Base-by-base conservation (phyloP, 257 asterid species). In the Plantago ovata region DNA sequence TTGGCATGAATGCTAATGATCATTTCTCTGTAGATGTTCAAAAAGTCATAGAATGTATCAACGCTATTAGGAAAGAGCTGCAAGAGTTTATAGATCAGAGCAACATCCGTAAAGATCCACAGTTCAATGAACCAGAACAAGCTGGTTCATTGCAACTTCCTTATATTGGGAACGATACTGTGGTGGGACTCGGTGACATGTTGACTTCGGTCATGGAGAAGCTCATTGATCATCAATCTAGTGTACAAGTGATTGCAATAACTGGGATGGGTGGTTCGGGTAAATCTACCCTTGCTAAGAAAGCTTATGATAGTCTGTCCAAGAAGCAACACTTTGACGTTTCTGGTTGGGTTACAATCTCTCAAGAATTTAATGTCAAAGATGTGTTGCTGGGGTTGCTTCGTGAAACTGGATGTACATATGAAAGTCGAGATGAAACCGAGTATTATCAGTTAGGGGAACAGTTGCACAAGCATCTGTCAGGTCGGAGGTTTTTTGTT, bases 201-300 rank as follows among this genome's bases (percentile, higher is more conserved):
- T 20, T 20, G 54, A 20, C 5, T 20, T 19, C 33, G 15, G 23
- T 48, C 2, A 19, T 20, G 54, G 54, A 48, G 32, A 48, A 21
- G 10, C 24, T 48, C 5, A 20, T 7, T 48, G 33, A 7, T 7
- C 33, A 14, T 0, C 9, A 20, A 19, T 48, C 33, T 48, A 48
- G 23, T 21, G 28, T 48, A 3, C 15, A 48, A 48, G 54, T 48
- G 1, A 20, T 48, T 48, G 54, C n/a, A 48, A 13, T 48, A 13
- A 48, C 54, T 23, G 54, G 50, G 54, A 48, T 48, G 54, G 54
- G 54, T 10, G 54, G 54, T 2, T 48, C 33, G 33, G 54, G 54
- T 20, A 48, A 48, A 10, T 48, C 54, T 48, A 48, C 54, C 13
- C 54, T 48, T 48, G 54, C 54, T 28, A 48, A 48, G 13, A 20